Conservation (phyloP, 108 stramenopile species). For the Mediolabrus comicus region DNA sequence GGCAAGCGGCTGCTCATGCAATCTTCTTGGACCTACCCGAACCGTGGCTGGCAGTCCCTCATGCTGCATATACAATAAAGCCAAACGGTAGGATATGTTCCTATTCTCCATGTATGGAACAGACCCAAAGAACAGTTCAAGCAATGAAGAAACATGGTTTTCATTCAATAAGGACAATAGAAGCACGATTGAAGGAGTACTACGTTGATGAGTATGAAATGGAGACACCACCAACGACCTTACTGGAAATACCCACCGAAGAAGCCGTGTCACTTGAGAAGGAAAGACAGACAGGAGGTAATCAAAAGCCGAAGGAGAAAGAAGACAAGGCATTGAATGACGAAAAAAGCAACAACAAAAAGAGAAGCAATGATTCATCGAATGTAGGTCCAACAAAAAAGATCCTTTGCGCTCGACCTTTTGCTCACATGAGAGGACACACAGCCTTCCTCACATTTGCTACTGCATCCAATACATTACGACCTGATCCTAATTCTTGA, state of each 20-base stretch:
- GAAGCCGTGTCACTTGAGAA: slow-evolving; percentile 26
- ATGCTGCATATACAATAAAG: slow-evolving; percentile 76
- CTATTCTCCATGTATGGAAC: slow-evolving; percentile 96
- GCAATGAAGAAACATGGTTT: slow-evolving; percentile 71
- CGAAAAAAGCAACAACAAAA: slow-evolving; percentile 14
- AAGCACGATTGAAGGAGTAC: slow-evolving; percentile 81
- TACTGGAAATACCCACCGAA: slow-evolving; percentile 38
- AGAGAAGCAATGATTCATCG: neutral
- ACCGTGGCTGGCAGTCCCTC: slow-evolving; percentile 91
- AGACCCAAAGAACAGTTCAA: slow-evolving; percentile 73
- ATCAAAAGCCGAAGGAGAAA: slow-evolving; percentile 16
- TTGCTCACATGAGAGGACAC: slow-evolving; percentile 90
- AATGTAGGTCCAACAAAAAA: slow-evolving; percentile 22
- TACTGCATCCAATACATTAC: slow-evolving; percentile 61
- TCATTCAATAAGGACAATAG: slow-evolving; percentile 83
- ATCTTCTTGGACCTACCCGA: slow-evolving; percentile 93
- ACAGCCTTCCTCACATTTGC: slow-evolving; percentile 97
- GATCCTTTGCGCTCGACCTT: slow-evolving; percentile 72
- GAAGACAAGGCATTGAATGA: neutral
- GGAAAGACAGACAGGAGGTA: slow-evolving; percentile 14
- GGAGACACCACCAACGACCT: slow-evolving; percentile 52
- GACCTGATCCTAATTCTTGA: slow-evolving; percentile 44
- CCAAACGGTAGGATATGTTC: slow-evolving; percentile 75
- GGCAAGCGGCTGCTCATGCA: slow-evolving; percentile 77
- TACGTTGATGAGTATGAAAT: slow-evolving; percentile 74